Conservation (phyloP, 305 asterid genomes). For the Andrographis paniculata region DNA sequence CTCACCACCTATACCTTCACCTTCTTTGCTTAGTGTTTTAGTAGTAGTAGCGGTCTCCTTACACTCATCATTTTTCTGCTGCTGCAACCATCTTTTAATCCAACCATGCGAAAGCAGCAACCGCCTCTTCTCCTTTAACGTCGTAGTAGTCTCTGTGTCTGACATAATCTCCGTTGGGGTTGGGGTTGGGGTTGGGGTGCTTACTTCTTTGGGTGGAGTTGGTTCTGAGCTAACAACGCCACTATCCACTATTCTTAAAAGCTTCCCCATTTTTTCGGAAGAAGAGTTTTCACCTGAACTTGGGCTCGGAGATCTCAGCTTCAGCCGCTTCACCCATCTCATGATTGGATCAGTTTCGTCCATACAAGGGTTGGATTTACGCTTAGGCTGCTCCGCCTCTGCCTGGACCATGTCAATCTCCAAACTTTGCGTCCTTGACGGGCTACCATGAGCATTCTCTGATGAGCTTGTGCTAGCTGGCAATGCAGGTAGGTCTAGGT, state of each 20-base stretch:
- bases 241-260: conserved; percentile 15
- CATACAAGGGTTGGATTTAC: conserved; percentile 16
- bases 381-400: conserved; percentile 34
- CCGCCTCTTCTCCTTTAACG: conserved; percentile 17
- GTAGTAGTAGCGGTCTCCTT: too few relatives aligned
- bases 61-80: too few relatives aligned
- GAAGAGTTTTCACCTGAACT: conserved; percentile 23
- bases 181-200: too few relatives aligned
- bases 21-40: too few relatives aligned
- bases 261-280: conserved; percentile 24
- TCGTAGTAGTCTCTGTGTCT: conserved; percentile 9
- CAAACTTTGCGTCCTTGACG: conserved; percentile 70
- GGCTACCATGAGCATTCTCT: conserved; percentile 31
- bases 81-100: conserved; percentile 60
- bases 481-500: conserved; percentile 33
- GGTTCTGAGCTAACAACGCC: conserved; percentile 25
- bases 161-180: too few relatives aligned
- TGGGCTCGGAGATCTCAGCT: conserved; percentile 32
- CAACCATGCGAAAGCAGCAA: conserved; percentile 42
- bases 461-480: conserved; percentile 22
- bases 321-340: conserved; percentile 73
- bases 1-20: too few relatives aligned
- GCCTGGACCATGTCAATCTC: conserved; percentile 45
- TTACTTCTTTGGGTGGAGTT: conserved; percentile 21
- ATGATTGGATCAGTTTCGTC: conserved; percentile 30